Evolutionary conservation across 257 asterid genomes (phyloP).

Genomic region (Linaria vulgaris): DNA sequence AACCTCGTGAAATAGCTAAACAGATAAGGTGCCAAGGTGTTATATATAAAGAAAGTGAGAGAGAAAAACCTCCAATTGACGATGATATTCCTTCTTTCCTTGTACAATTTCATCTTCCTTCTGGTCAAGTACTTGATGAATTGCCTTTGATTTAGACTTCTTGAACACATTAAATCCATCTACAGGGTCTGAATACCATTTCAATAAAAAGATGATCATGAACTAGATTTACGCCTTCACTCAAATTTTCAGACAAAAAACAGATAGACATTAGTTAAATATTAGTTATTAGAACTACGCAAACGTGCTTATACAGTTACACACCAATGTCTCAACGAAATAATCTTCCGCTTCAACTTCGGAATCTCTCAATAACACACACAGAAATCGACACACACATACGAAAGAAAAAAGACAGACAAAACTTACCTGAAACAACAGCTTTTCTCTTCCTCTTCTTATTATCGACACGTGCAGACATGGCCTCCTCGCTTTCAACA

Average conservation of each 20-base stretch:
- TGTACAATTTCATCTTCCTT: slow-evolving; percentile 39
- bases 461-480: slow-evolving; percentile 21
- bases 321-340: background rate
- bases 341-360: background rate
- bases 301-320: background rate
- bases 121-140: slow-evolving; percentile 33
- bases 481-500: slow-evolving; percentile 30
- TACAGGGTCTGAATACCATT: slow-evolving; percentile 42
- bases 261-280: too few species aligned
- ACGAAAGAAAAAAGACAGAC: background rate
- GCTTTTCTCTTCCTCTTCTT: slow-evolving; percentile 82
- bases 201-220: slow-evolving; percentile 3
- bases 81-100: slow-evolving; percentile 78
- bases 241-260: background rate
- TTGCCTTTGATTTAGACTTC: slow-evolving; percentile 50
- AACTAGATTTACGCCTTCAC: slow-evolving; percentile 7
- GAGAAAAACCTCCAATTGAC: slow-evolving; percentile 66
- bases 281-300: background rate
- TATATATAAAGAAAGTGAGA: slow-evolving; percentile 16
- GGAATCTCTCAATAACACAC: background rate
- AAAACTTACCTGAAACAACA: slow-evolving; percentile 39
- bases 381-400: background rate
- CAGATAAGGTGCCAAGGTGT: slow-evolving; percentile 18
- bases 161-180: slow-evolving; percentile 68
- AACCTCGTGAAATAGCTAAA: background rate